phyloP scores from a whole-genome alignment of 2,329 filamentous ascomycete genomes.

The Claviceps digitariae region DNA sequence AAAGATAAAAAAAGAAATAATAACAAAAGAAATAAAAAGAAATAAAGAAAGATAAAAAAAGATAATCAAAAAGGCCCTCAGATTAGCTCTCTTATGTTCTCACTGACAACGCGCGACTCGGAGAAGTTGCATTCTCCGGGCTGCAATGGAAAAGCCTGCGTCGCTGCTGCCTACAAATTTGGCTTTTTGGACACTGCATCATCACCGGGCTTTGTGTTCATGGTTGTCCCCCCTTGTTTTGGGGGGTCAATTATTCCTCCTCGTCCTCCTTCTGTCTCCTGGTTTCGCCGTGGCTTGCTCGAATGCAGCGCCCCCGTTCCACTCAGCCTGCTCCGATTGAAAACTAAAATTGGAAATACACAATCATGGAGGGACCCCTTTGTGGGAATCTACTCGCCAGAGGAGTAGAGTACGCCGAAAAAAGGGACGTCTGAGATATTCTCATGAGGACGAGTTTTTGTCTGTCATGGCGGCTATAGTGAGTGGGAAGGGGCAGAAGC shows the following conservation, averaged over 20 bases:
- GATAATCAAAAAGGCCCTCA: slow-evolving; percentile 31
- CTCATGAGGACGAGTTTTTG: slow-evolving; percentile 6
- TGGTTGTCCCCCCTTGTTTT: no score
- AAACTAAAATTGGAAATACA: slow-evolving; percentile 28
- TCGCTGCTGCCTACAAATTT: slow-evolving; percentile 41
- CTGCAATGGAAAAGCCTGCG: slow-evolving; percentile 4
- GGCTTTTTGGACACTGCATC: slow-evolving; percentile 41
- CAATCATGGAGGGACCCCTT: neutral
- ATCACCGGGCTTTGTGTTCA: slow-evolving; percentile 29
- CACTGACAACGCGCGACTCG: slow-evolving; percentile 32
- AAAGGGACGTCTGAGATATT: neutral
- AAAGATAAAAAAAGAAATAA: neutral
- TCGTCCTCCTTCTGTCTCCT: neutral
- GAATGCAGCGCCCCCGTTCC: neutral
- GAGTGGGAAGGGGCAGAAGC: neutral
- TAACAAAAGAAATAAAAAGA: neutral
- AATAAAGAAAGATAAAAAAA: no score
- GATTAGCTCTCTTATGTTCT: slow-evolving; percentile 45
- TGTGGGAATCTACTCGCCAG: neutral
- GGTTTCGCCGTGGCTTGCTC: no score
- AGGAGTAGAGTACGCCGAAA: neutral
- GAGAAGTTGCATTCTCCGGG: no score
- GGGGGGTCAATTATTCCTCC: no score
- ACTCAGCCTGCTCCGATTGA: slow-evolving; percentile 36
- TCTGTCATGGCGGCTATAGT: slow-evolving; percentile 24